Evolutionary conservation across 2,329 filamentous ascomycete genomes (phyloP), one percentile per base, ranked within the genome.

Genomic region (Neoarthrinium moseri): DNA sequence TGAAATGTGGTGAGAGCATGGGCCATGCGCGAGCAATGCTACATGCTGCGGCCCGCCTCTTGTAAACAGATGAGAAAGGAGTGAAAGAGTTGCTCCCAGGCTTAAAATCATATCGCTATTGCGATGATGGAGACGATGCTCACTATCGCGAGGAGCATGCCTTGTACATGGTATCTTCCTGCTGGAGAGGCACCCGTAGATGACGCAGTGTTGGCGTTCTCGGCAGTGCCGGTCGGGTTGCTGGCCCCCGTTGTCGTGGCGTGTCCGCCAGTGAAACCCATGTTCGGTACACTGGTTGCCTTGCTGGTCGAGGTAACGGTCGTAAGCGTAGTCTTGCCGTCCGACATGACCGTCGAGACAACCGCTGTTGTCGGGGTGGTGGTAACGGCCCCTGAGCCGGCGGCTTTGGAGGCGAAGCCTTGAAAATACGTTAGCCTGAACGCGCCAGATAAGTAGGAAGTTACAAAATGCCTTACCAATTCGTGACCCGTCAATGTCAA

Each of bases 401-500:
- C 48, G 20, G 61, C 51, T 45, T 66, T 68, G 35, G 59, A 53
- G 29, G 69, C 68, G 46, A 73, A 70, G 12, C 70, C 65, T 55
- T 37, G 13, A 53, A 48, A 12, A 13, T 33, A 38, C 30, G 37
- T 54, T 38, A 52, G 49, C 24, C 27, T 26, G 7, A n/a, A 7
- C 10, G 34, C 13, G 10, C 12, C 15, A 18, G 27, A 10, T 53
- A 12, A 43, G 35, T 22, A 30, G 10, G 24, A 11, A 42, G n/a
- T 12, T 13, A 17, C 12, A 3, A 7, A n/a, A 38, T 13, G 17
- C 62, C 73, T 61, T 62, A 79, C 85, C 87, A 52, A 91, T 80
- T 42, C 77, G 78, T 34, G 65, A 67, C 52, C 82, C 60, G 51
- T 92, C 89, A 43, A 80, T 81, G 63, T 96, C 91, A 62, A 95